Evolutionary conservation across 2,329 filamentous ascomycete species (phyloP), one percentile per base, ranked within the genome.

Genomic region (Penicillium sp.): DNA sequence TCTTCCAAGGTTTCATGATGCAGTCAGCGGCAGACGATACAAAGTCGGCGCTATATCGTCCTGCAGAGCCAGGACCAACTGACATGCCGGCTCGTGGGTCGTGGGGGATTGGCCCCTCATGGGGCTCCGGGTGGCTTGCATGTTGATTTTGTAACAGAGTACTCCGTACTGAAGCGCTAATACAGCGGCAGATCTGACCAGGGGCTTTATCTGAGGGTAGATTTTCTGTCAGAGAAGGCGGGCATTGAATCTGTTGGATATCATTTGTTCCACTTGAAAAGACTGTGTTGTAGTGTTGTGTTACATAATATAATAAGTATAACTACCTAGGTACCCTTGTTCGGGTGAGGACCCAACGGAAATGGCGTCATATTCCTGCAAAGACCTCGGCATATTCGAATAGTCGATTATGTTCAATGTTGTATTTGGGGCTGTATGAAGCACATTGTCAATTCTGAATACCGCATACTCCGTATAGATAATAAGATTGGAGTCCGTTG

Each of bases 1-100:
- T 16, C 21, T 46, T 53, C 31, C 31, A 44, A 19, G 16, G 34
- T 44, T 52, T 33, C n/a, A n/a, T 36, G 15, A 53, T 36, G 48
- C 41, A 56, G 54, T 53, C 54, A 36, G 54, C 54, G 54, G 49
- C 54, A 53, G 49, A 46, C 53, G 54, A 57, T 41, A 31, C 49
- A 47, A 53, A 57, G 33, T 10, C 15, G 34, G 40, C 33, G 33
- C 36, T 39, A 46, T 31, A 27, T 40, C 34, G 19, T 27, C 29
- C 34, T 39, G 54, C 49, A 57, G 13, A 38, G 16, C 23, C 36
- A 41, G 27, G 33, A n/a, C 16, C 27, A 39, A 47, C 21, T 16
- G 21, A 39, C 29, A 43, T 52, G 29, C 50, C 38, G 25, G 36
- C 15, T 38, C 39, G 41, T 45, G 47, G 48, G 23, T 50, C 16